Conservation (phyloP, 768 basidiomycete species). For the Tylopilus vinaceipallidus region DNA sequence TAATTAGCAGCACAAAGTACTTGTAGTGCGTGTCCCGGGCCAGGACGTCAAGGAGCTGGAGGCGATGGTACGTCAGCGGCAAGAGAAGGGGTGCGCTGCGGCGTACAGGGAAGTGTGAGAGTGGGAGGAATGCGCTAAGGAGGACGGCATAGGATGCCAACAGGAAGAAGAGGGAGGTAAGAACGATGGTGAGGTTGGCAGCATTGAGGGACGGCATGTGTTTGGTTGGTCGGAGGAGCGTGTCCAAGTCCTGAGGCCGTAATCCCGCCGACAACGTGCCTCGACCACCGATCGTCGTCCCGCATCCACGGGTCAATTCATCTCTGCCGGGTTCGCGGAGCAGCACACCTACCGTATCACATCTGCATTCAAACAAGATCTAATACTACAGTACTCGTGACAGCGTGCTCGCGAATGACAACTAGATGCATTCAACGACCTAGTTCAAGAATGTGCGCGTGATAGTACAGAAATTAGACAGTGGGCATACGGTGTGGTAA, state of each 20-base stretch:
- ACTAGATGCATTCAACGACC: constrained; percentile 17
- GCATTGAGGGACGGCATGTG: constrained; percentile 31
- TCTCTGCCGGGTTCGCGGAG: constrained; percentile 11
- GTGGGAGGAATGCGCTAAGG: constrained; percentile 61
- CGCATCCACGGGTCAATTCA: constrained; percentile 8
- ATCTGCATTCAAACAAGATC: constrained; percentile 21
- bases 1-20: constrained; percentile 74
- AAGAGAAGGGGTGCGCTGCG: background rate
- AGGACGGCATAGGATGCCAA: constrained; percentile 62
- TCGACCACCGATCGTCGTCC: background rate
- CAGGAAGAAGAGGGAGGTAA: constrained; percentile 52
- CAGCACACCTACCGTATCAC: background rate
- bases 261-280: constrained; percentile 28
- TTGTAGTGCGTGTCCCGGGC: constrained; percentile 85
- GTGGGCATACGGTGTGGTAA: constrained; percentile 24
- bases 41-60: constrained; percentile 61
- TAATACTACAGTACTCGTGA: constrained; percentile 30
- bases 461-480: constrained; percentile 34
- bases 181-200: constrained; percentile 48
- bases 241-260: constrained; percentile 21
- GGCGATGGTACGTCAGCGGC: constrained; percentile 22
- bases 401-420: constrained; percentile 13
- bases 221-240: constrained; percentile 12
- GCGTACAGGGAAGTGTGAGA: constrained; percentile 51
- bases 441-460: constrained; percentile 14